These are phyloP conservation scores for Tuber borchii DNA, from an alignment of 495 filamentous ascomycete genomes.

Conservation along the genomic window DNA sequence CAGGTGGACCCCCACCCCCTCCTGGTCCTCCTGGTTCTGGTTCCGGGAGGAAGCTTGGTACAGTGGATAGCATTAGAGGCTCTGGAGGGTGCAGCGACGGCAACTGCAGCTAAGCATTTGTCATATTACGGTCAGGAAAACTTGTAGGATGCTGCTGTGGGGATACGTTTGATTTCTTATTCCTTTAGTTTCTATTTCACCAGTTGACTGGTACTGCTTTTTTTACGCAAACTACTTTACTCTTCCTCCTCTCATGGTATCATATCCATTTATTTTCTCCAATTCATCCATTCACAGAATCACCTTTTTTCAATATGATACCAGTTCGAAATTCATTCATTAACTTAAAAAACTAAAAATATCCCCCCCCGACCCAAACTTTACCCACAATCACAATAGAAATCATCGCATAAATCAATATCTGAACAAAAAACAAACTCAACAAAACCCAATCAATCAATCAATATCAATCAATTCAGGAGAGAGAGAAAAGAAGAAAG, in stretches of 20 bases:
- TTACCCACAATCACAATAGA: background rate
- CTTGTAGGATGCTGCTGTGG: background rate
- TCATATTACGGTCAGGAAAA: background rate
- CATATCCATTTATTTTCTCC: too few relatives aligned
- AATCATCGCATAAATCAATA: too few relatives aligned
- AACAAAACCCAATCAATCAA: background rate
- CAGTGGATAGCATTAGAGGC: conserved; percentile 30
- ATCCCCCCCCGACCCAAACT: too few relatives aligned
- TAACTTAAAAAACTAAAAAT: background rate
- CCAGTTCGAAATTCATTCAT: background rate
- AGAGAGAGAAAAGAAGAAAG: too few relatives aligned
- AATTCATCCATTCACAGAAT: background rate
- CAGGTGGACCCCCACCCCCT: conserved; percentile 2
- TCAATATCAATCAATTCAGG: too few relatives aligned
- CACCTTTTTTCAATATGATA: background rate
- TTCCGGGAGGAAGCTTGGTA: conserved; percentile 28
- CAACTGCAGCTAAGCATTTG: background rate
- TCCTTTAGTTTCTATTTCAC: background rate
- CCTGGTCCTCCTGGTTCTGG: conserved; percentile 14
- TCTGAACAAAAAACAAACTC: too few relatives aligned
- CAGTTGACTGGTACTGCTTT: background rate
- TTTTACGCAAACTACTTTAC: background rate
- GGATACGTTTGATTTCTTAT: background rate
- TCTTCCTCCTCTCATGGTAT: too few relatives aligned
- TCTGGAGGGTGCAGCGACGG: conserved; percentile 12